Evolutionary conservation across 192 early-diverging fungal species (phyloP), one percentile per base, ranked within the genome.

Genomic region (Lobosporangium transversale): DNA sequence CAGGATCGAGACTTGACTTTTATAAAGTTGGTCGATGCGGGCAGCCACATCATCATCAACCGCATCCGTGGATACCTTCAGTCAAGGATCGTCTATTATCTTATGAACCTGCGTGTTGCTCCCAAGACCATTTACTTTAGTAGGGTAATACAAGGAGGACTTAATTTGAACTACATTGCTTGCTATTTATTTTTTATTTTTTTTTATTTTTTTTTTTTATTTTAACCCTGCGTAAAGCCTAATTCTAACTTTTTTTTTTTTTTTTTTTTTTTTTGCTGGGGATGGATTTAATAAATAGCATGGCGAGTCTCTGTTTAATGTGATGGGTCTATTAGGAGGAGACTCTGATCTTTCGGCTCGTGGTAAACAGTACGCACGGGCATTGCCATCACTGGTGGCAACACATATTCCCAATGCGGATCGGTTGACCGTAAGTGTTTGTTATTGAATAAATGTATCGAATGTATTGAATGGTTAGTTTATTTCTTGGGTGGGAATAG

Each of bases 61-160:
- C 92, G 92, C 70, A 94, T 98, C 58, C 86, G 90, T 53, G 96
- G 97, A 48, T 98, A 98, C 76, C 84, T 99, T 32, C 92, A 99
- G 76, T 95, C 94, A 49, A 85, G 97, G 23, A 93, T 99, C 55
- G 94, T 98, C 12, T 99, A 98, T 82, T 99, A 96, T 79, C 78
- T 99, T 67, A 98, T 99, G 97, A 99, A 99, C 78, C 86, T 99
- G 42, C 96, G 98, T 80, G 97, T 95, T 66, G 88, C 90, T 7
- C 95, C 98, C 33, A 89, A 93, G 49, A 92, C 88, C 70, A 94
- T 99, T 53, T 95, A 95, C 80, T 97, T 97, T 68, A 92, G 84
- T 66, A 87, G 93, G 65, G 84, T 86, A 56, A 63, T n/a, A n/a
- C n/a, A n/a, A n/a, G n/a, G n/a, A n/a, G n/a, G n/a, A n/a, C n/a